Evolutionary conservation across 495 filamentous ascomycete genomes (phyloP), one percentile per base, ranked within the genome.

Genomic region (Penicillium subrubescens): DNA sequence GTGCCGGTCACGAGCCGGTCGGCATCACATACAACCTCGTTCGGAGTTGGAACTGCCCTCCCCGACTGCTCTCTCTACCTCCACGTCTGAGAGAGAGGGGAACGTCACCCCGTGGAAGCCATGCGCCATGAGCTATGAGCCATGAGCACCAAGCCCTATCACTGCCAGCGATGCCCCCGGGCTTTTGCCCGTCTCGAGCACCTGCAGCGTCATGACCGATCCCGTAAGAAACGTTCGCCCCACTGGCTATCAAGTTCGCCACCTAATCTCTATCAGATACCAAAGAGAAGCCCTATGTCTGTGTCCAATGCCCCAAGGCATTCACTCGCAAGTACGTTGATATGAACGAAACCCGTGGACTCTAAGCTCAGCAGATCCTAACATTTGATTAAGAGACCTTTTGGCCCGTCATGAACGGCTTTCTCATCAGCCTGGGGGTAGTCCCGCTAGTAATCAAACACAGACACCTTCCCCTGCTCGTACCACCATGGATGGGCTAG

Each of bases 161-260:
- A 80, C 37, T 81, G 79, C 29, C 72, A 73, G 15, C 70, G 76
- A 62, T 81, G 79, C 55, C 59, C 73, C 0, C 67, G 73, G 37
- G 60, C 73, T 31, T 81, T 81, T 60, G 75, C 79, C 21, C 76
- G 79, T 14, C 59, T 79, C 27, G 79, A 81, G 57, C 79, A 81
- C 75, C 70, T 81, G 21, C 77, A 79, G 65, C 73, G 79, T 17
- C 79, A 81, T 61, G 75, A 81, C 62, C 75, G 79, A 43, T 79
- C 76, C n/a, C 79, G 79, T 81, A 75, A 52, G 68, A 63, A 57
- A 14, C 37, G 8, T 19, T 31, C n/a, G 59, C 41, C 59, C 25
- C 39, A 29, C 31, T 27, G 35, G 21, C n/a, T 19, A 25, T 14
- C 21, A 46, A n/a, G 27, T 31, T 43, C n/a, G 34, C 67, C 43